Evolutionary conservation across 2,329 filamentous ascomycete species (phyloP), one percentile per base, ranked within the genome.

Genomic region (Sarocladium strictum): DNA sequence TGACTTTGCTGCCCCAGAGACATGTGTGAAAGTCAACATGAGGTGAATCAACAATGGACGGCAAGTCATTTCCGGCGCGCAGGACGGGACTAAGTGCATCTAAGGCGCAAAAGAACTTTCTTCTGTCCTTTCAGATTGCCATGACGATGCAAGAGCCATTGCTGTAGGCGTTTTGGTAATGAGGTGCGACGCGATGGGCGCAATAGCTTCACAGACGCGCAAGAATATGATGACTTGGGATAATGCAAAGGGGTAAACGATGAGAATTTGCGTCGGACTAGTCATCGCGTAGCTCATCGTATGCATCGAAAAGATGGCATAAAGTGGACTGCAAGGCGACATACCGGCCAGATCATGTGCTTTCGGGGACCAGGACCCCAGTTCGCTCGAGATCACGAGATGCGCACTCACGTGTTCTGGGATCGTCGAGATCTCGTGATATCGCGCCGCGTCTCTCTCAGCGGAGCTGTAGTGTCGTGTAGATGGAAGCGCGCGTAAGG

Each of bases 271-370:
- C 35, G 45, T 19, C 19, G 26, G 38, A 37, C 10, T 43, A 43
- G 9, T 51, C 47, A 51, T 51, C 47, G 26, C 29, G 47, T 19
- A 49, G 17, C 5, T 21, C 47, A 35, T 51, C 47, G 27, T 19
- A 35, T 12, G 15, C 47, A 51, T 51, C 47, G 40, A 53, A 53
- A 40, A 15, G 50, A 38, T 33, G 50, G 21, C 35, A 38, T 54
- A 12, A 37, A 41, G 38, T 53, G 58, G 60, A 56, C 59, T 62
- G 55, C 57, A 57, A 60, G 61, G 61, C 63, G 63, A 72, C 71
- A 71, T 73, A 74, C 72, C 72, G 71, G 60, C 64, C 63, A 67
- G 71, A 74, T 74, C 72, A 74, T 74, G 72, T 74, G 72, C 70
- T 67, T 63, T 61, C 61, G 59, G 58, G 58, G 23, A 29, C 15